Percentiles rank a stretch among this genome's conserved stretches.
Evolutionary conservation across 169 alveolate genomes (phyloP).

Genomic region (Sarcocystis neurona): DNA sequence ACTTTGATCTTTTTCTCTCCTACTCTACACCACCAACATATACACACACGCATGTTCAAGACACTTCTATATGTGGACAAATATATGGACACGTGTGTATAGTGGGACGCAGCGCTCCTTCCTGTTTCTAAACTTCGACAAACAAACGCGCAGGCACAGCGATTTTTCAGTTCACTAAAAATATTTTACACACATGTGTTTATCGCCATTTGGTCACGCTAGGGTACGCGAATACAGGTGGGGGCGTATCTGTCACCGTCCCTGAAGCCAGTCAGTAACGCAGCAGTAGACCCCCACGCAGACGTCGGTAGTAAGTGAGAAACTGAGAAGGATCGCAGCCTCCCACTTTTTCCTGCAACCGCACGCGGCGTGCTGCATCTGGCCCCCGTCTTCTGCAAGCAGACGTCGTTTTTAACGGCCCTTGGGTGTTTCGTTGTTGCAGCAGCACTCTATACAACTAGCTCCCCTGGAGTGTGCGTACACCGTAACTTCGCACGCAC

Average conservation of each 20-base stretch:
- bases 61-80: not conserved
- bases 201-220: not conserved
- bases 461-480: not conserved
- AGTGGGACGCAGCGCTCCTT: too few relatives aligned
- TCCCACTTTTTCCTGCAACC: too few relatives aligned
- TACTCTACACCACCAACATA: not conserved
- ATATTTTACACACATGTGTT: not conserved
- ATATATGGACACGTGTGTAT: conserved; percentile 2
- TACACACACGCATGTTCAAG: not conserved
- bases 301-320: too few relatives aligned
- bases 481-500: not conserved
- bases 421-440: too few relatives aligned
- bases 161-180: not conserved
- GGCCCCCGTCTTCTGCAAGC: too few relatives aligned
- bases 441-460: not conserved
- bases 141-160: too few relatives aligned
- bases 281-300: not conserved
- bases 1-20: not conserved
- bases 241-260: not conserved
- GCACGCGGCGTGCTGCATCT: too few relatives aligned
- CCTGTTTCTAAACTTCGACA: too few relatives aligned
- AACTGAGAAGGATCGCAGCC: too few relatives aligned
- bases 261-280: not conserved
- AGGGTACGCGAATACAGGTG: not conserved
- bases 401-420: too few relatives aligned